Evolutionary conservation across 2,329 filamentous ascomycete species (phyloP).

Genomic region (Pezicula rhizophila): DNA sequence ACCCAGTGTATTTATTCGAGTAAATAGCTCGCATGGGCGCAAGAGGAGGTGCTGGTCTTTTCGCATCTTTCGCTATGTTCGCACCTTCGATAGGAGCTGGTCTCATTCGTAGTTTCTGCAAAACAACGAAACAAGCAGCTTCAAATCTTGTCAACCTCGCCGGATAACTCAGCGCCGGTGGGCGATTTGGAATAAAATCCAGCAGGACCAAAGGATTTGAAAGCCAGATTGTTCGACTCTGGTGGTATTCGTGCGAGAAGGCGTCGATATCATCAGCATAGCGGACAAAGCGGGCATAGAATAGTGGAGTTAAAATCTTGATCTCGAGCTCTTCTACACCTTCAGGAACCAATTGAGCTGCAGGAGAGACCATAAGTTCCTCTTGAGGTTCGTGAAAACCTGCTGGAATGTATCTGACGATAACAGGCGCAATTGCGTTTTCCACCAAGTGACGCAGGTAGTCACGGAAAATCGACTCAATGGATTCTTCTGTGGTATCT

Average conservation of each 20-base stretch:
- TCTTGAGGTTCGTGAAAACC: slow-evolving; percentile 35
- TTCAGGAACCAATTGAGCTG: slow-evolving; percentile 13
- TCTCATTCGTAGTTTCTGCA: background rate
- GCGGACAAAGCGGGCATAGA: slow-evolving; percentile 60
- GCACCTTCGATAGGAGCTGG: background rate
- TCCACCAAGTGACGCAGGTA: slow-evolving; percentile 46
- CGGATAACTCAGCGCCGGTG: background rate
- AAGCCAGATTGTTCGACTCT: slow-evolving; percentile 52
- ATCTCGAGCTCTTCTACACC: slow-evolving; percentile 40
- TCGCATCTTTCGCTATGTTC: background rate
- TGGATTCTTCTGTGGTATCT: slow-evolving; percentile 38
- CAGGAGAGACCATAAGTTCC: slow-evolving; percentile 33
- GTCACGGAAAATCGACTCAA: slow-evolving; percentile 41
- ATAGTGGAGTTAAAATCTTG: slow-evolving; percentile 55
- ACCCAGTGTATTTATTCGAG: background rate
- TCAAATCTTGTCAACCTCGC: background rate
- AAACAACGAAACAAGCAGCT: background rate
- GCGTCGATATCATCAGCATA: slow-evolving; percentile 58
- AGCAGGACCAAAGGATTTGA: slow-evolving; percentile 35
- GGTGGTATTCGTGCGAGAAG: slow-evolving; percentile 52
- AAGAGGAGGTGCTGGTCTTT: background rate
- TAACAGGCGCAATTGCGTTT: slow-evolving; percentile 36
- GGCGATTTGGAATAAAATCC: background rate
- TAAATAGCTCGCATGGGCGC: background rate
- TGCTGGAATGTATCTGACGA: slow-evolving; percentile 47